These are phyloP conservation scores for Ophiosphaerella herpotricha DNA, from an alignment of 2,329 filamentous ascomycete genomes.

Conservation along the genomic window DNA sequence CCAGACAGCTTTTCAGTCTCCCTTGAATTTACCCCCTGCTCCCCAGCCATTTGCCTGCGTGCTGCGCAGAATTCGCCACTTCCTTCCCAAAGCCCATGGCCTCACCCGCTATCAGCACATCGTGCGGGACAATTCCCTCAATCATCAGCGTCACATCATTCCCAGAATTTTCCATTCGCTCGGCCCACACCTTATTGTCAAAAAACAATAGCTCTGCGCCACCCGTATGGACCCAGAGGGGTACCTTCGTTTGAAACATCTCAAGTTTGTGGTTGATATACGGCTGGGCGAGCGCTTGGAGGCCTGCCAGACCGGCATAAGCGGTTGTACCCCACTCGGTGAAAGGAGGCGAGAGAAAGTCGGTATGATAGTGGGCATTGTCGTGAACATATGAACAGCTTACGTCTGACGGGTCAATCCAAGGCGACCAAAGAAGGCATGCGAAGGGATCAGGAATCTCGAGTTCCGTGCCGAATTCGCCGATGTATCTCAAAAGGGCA, in stretches of 20 bases:
- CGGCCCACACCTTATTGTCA: slow-evolving; percentile 46
- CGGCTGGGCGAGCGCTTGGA: slow-evolving; percentile 21
- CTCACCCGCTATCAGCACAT: slow-evolving; percentile 50
- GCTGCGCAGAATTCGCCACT: slow-evolving; percentile 38
- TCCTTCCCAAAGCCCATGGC: slow-evolving; percentile 51
- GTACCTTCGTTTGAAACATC: slow-evolving; percentile 47
- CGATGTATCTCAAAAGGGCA: slow-evolving; percentile 53
- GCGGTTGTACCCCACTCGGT: slow-evolving; percentile 50
- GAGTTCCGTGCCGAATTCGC: slow-evolving; percentile 44
- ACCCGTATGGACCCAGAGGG: slow-evolving; percentile 50
- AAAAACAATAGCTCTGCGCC: slow-evolving; percentile 50
- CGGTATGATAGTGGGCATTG: slow-evolving; percentile 45
- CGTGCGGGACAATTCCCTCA: slow-evolving; percentile 51
- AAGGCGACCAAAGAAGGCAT: slow-evolving; percentile 51
- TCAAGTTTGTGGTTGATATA: slow-evolving; percentile 47
- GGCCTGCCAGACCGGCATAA: slow-evolving; percentile 34
- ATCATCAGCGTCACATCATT: slow-evolving; percentile 50
- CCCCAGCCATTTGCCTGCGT: slow-evolving; percentile 45
- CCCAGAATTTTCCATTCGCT: slow-evolving; percentile 45
- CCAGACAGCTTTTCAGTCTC: too few relatives aligned
- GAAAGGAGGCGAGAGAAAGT: slow-evolving; percentile 49
- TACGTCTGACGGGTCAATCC: slow-evolving; percentile 45
- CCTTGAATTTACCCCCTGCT: slow-evolving; percentile 7
- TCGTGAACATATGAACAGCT: slow-evolving; percentile 26
- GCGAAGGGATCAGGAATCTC: slow-evolving; percentile 43